Conservation (phyloP, 2,329 filamentous ascomycete species). For the Colletotrichum noveboracense region DNA sequence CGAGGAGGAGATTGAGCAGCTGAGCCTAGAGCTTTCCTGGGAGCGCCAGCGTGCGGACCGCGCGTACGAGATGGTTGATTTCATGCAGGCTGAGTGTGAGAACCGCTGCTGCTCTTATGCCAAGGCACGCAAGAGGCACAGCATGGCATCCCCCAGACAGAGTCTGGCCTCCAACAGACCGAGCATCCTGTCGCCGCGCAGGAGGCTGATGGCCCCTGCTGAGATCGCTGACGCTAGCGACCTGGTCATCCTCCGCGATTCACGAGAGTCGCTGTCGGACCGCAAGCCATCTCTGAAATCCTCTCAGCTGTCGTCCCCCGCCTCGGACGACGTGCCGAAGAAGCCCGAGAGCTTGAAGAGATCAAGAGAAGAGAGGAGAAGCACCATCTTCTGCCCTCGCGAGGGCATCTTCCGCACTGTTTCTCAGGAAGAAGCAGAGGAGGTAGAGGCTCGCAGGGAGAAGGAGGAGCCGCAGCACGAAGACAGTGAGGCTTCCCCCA, state of each 20-base stretch:
- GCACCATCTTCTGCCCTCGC: conserved; percentile 64
- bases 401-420: conserved; percentile 69
- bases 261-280: background rate
- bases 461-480: conserved; percentile 23
- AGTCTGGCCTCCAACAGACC: conserved; percentile 37
- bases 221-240: conserved; percentile 47
- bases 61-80: conserved; percentile 76
- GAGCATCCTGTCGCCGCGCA: conserved; percentile 36
- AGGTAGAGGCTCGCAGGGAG: conserved; percentile 39
- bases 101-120: conserved; percentile 70
- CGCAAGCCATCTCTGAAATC: conserved; percentile 24
- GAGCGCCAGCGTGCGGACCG: conserved; percentile 69
- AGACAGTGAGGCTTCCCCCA: conserved; percentile 16
- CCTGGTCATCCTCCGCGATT: conserved; percentile 43
- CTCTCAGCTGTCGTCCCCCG: conserved; percentile 33
- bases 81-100: conserved; percentile 76
- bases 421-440: conserved; percentile 57
- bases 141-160: conserved; percentile 37
- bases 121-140: conserved; percentile 38
- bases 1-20: conserved; percentile 64
- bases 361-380: conserved; percentile 48
- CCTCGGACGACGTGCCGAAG: conserved; percentile 15
- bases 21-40: conserved; percentile 58
- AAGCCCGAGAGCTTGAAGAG: conserved; percentile 22
- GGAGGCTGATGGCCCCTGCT: conserved; percentile 38